Evolutionary conservation across 225 moss, liverwort and hornwort species (phyloP), one percentile per base, ranked within the genome.

Genomic region (Ulota crispa): DNA sequence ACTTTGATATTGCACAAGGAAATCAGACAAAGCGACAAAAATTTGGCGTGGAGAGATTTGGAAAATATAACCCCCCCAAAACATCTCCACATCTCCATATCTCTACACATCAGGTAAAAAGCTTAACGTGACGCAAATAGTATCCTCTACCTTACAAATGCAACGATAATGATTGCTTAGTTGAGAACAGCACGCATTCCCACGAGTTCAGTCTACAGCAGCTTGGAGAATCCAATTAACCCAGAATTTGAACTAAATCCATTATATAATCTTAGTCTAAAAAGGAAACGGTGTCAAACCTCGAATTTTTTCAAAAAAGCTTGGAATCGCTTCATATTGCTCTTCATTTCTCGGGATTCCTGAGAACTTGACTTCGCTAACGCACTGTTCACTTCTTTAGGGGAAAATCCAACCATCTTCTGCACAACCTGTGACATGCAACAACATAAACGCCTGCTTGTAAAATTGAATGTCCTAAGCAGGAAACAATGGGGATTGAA

Each of bases 301-400:
- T 99, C 98, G 83, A 91, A 99, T 73, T 84, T 88, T 75, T 90
- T 90, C 50, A 99, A 87, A 75, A 96, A 91, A 61, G 84, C 81
- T 66, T 99, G 93, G 55, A 99, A 96, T 15, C 80, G 85, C 70
- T 86, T 90, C 98, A 94, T 87, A 26, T 83, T 85, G 39, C 82
- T 83, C 78, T 82, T 89, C 92, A 93, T 92, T 78, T 92, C 87
- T 78, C 86, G 82, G 41, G 76, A 66, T 66, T 91, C 89, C 52
- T 75, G 85, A 71, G 70, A 72, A 39, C 78, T 80, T 72, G 89
- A 84, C 78, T 89, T 80, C 34, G 85, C 66, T 63, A 95, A 75
- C 78, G 91, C 86, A 41, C 66, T 78, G 19, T 89, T 92, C 71
- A 97, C 93, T 78, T 95, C 92, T 62, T 82, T 83, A 6, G 93